phyloP scores from a whole-genome alignment of 345 rosid genomes.

The Hevea brasiliensis region DNA sequence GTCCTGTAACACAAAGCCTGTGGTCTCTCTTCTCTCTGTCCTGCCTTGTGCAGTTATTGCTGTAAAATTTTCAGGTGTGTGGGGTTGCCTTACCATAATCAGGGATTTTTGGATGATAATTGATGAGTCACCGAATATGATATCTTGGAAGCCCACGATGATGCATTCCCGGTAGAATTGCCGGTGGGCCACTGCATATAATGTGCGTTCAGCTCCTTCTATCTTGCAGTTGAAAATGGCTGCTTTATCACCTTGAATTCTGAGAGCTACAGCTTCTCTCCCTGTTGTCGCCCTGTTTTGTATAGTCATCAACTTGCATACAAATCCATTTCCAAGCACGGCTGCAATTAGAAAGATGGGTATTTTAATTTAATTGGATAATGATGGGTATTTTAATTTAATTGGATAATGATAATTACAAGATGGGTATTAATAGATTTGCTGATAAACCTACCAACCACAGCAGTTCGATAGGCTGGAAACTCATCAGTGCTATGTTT shows the following conservation, averaged over 20 bases:
- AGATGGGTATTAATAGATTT: no score
- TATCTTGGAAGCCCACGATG: not conserved
- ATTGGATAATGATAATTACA: no score
- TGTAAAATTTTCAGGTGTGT: not conserved
- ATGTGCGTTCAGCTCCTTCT: not conserved
- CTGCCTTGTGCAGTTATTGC: conserved; percentile 15
- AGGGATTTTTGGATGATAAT: not conserved
- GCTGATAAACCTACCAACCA: no score
- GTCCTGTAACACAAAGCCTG: conserved; percentile 20
- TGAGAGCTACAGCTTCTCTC: conserved; percentile 1
- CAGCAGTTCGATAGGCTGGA: no score
- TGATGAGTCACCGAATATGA: conserved; percentile 1
- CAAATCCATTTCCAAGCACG: conserved; percentile 22
- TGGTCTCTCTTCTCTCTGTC: conserved; percentile 3
- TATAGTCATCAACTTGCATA: conserved; percentile 17
- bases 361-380: no score
- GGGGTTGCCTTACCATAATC: not conserved
- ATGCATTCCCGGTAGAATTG: not conserved
- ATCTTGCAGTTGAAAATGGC: conserved; percentile 4
- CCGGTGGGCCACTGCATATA: conserved; percentile 9
- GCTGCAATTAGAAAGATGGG: conserved; percentile 1
- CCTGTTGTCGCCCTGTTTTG: conserved; percentile 10
- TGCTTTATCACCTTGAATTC: conserved; percentile 5
- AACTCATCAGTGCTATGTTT: no score
- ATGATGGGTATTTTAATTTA: no score